These are phyloP conservation scores for Datura wrightii DNA, from an alignment of 257 asterid genomes.

Conservation along the genomic window DNA sequence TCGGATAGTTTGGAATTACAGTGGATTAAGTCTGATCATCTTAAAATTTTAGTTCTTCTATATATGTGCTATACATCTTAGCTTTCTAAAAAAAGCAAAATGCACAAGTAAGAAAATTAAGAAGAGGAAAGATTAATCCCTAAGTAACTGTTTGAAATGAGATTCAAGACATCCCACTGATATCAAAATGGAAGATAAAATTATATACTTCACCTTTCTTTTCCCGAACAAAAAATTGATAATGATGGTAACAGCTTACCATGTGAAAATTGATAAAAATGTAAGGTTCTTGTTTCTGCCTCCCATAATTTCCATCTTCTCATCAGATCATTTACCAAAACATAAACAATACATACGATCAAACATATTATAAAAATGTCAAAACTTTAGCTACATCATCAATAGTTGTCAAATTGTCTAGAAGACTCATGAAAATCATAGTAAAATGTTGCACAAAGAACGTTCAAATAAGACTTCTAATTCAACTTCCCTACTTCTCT, in stretches of 20 bases:
- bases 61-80: neutral
- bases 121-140: neutral
- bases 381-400: neutral
- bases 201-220: too few species aligned
- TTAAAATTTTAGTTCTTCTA: conserved; percentile 54
- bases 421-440: neutral
- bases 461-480: neutral
- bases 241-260: conserved; percentile 44
- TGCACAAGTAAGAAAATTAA: neutral
- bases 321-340: conserved; percentile 55
- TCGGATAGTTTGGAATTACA: conserved; percentile 77
- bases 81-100: neutral
- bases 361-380: neutral
- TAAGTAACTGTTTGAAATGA: neutral
- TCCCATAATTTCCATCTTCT: conserved; percentile 80
- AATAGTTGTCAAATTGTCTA: neutral
- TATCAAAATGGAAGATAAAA: too few species aligned
- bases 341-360: neutral
- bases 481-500: neutral
- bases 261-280: conserved; percentile 68
- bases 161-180: neutral
- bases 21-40: conserved; percentile 84
- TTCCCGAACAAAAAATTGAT: too few species aligned
- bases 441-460: neutral
- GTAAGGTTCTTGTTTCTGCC: conserved; percentile 76